phyloP scores from a whole-genome alignment of 192 early-diverging fungal genomes.

The Kickxella alabastrina region DNA sequence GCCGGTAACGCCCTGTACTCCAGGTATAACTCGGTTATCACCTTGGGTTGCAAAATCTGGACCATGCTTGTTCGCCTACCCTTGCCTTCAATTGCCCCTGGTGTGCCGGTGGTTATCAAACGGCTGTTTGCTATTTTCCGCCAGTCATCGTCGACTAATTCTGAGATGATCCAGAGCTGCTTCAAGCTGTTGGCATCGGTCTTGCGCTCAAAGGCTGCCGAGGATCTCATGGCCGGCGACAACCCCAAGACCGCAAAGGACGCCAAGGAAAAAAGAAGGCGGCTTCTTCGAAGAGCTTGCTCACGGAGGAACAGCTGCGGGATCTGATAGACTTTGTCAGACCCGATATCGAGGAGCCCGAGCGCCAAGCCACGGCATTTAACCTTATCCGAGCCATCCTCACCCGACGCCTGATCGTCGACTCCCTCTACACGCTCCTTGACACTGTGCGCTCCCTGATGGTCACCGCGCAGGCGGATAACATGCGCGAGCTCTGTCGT shows the following conservation, averaged over 20 bases:
- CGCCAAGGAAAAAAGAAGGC: neutral
- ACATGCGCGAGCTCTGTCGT: slow-evolving; percentile 81
- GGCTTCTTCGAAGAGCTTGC: slow-evolving; percentile 15
- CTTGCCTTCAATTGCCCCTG: slow-evolving; percentile 63
- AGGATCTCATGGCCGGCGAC: slow-evolving; percentile 57
- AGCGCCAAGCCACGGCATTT: slow-evolving; percentile 79
- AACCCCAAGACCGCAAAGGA: slow-evolving; percentile 3
- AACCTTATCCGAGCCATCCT: slow-evolving; percentile 84
- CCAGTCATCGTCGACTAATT: slow-evolving; percentile 58
- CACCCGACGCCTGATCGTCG: slow-evolving; percentile 75
- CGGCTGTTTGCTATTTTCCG: slow-evolving; percentile 74
- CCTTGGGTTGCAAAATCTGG: slow-evolving; percentile 70
- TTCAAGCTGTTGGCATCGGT: slow-evolving; percentile 80
- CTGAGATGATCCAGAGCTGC: slow-evolving; percentile 69
- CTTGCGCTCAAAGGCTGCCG: slow-evolving; percentile 69
- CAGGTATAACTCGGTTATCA: slow-evolving; percentile 64
- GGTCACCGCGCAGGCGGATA: slow-evolving; percentile 76
- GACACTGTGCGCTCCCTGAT: slow-evolving; percentile 74
- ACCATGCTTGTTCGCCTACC: slow-evolving; percentile 65
- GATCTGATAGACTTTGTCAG: slow-evolving; percentile 73
- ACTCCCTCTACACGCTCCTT: slow-evolving; percentile 94
- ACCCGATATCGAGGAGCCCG: slow-evolving; percentile 87
- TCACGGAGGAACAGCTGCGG: slow-evolving; percentile 61
- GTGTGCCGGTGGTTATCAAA: slow-evolving; percentile 70
- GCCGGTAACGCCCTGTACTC: slow-evolving; percentile 84